Base-by-base conservation (phyloP, 331 rosid genomes). In the Cydonia oblonga region DNA sequence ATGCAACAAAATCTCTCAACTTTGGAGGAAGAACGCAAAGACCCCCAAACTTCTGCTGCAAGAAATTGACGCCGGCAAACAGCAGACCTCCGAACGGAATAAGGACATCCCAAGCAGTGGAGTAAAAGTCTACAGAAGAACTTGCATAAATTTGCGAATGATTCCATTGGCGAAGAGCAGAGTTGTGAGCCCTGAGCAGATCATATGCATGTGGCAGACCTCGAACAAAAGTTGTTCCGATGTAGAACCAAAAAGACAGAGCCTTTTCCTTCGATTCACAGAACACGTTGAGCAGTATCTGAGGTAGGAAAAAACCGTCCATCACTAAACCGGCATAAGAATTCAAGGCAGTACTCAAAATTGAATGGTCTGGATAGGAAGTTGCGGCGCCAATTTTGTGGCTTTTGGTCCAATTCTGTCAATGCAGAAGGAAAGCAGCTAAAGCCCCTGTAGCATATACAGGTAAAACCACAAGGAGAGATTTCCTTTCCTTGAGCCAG, bases 11-110 rank as follows among this genome's bases (percentile, higher is more conserved):
- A 20, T 75, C 76, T 75, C 28, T 65, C 54, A 81, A 80, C 70
- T 85, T 82, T 12, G 15, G 30, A 40, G 85, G 84, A 35, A 85
- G 64, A 75, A 88, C 26, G 80, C 42, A 84, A 29, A 69, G 78
- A 46, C 89, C 85, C 19, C 96, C 89, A 76, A 85, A 81, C 70
- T 66, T 33, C 69, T 91, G 92, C 87, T 87, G 96, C 78, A 85
- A 78, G 87, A 22, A 88, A 78, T 84, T 68, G 10, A 85, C 33
- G 44, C 52, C 11, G 3, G 89, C 88, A 74, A 91, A 76, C 9
- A 83, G 5, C 18, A 79, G 13, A 76, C 87, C 73, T 19, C 77
- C 86, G 29, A 80, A 71, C 57, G 86, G 71, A 64, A 90, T 84
- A 23, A 63, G 76, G 40, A 81, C 78, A 73, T 87, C 88, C 92